Evolutionary conservation across 768 basidiomycete species (phyloP).

Genomic region (Russula earlei): DNA sequence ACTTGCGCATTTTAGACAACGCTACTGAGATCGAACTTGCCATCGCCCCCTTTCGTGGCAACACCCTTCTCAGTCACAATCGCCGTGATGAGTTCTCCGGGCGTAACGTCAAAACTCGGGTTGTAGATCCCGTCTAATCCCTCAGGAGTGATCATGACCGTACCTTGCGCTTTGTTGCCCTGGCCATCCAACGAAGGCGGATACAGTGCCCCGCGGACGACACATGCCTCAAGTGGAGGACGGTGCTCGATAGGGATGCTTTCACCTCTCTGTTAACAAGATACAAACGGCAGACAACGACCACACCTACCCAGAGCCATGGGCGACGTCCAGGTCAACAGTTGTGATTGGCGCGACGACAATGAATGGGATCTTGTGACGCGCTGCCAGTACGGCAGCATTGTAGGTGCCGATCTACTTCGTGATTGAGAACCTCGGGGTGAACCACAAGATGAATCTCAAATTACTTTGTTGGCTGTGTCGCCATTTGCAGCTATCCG

Average conservation of each 20-base stretch:
- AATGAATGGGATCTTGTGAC: constrained; percentile 84
- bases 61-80: constrained; percentile 96
- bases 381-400: constrained; percentile 82
- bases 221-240: constrained; percentile 77
- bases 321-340: constrained; percentile 69
- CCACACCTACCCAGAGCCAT: constrained; percentile 47
- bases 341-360: constrained; percentile 91
- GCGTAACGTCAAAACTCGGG: constrained; percentile 95
- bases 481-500: constrained; percentile 89
- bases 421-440: neutral
- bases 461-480: constrained; percentile 83
- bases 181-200: constrained; percentile 33
- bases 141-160: constrained; percentile 78
- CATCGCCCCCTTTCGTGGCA: constrained; percentile 57
- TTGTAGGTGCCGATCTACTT: constrained; percentile 85
- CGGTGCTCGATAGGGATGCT: constrained; percentile 92
- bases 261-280: neutral
- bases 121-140: constrained; percentile 57
- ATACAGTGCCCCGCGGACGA: constrained; percentile 75
- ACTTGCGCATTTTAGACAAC: constrained; percentile 33
- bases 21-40: constrained; percentile 53
- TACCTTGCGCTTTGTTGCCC: constrained; percentile 52
- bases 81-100: constrained; percentile 86
- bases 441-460: neutral
- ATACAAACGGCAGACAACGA: neutral